Conservation (phyloP, 257 asterid genomes). For the Gardenia jasminoides region DNA sequence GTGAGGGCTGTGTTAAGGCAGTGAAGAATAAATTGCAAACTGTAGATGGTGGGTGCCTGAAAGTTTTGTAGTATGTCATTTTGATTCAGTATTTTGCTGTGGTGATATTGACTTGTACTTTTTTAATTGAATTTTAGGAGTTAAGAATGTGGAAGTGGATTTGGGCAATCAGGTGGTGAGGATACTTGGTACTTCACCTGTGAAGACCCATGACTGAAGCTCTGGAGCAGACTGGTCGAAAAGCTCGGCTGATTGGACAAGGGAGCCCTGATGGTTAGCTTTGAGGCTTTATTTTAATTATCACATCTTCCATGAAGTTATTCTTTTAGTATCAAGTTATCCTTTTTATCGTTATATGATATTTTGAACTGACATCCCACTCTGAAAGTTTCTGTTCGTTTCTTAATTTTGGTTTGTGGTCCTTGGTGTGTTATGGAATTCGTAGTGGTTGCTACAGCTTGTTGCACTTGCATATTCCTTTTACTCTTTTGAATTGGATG, state of each 20-base stretch:
- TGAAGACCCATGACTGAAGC: constrained; percentile 79
- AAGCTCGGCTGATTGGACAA: constrained; percentile 89
- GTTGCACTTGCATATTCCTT: neutral
- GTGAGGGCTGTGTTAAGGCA: constrained; percentile 83
- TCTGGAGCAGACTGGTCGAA: constrained; percentile 87
- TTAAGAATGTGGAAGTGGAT: constrained; percentile 83
- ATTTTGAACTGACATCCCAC: neutral
- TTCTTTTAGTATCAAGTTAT: neutral
- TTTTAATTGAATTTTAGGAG: constrained; percentile 43
- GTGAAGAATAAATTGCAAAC: constrained; percentile 75
- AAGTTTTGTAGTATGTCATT: neutral
- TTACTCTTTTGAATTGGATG: neutral
- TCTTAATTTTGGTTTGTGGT: neutral
- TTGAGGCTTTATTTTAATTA: neutral
- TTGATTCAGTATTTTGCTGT: neutral
- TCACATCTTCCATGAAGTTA: neutral
- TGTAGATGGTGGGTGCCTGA: constrained; percentile 60
- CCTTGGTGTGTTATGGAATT: neutral
- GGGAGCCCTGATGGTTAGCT: constrained; percentile 78
- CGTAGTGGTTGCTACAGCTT: neutral
- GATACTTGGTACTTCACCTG: constrained; percentile 78
- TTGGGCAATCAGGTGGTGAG: constrained; percentile 84
- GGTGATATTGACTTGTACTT: neutral
- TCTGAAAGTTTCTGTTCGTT: neutral
- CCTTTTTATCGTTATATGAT: neutral